phyloP scores from a whole-genome alignment of 1,139 yeast genomes.

The Saccharomyces hybrid region DNA sequence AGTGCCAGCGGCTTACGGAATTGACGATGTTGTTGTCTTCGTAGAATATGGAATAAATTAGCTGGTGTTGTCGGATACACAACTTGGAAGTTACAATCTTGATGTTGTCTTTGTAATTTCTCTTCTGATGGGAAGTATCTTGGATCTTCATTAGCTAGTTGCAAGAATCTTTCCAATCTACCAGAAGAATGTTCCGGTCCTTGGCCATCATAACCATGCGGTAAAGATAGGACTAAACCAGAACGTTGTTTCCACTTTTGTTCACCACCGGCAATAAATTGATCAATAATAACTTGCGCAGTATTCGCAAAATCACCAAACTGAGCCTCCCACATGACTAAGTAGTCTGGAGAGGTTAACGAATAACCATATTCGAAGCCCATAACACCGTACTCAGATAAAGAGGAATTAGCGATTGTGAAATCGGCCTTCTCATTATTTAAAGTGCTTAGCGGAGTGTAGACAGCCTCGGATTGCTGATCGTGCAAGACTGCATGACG shows the following conservation, averaged over 20 bases:
- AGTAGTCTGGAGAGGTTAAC: slow-evolving; percentile 91
- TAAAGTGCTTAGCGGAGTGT: slow-evolving; percentile 78
- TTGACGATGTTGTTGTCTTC: slow-evolving; percentile 99
- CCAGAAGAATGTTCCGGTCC: slow-evolving; percentile 99
- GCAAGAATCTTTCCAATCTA: slow-evolving; percentile 94
- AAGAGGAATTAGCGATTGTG: slow-evolving; percentile 88
- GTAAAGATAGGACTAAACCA: slow-evolving; percentile 89
- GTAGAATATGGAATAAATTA: slow-evolving; percentile 88
- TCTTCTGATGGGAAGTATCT: slow-evolving; percentile 86
- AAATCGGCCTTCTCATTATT: slow-evolving; percentile 80
- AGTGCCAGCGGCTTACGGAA: slow-evolving; percentile 91
- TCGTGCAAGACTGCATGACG: slow-evolving; percentile 98
- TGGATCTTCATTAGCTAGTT: slow-evolving; percentile 92
- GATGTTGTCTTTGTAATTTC: slow-evolving; percentile 93
- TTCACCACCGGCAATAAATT: slow-evolving; percentile 95
- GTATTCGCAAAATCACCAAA: slow-evolving; percentile 99
- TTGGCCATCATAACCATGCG: slow-evolving; percentile 99
- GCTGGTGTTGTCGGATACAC: slow-evolving; percentile 99
- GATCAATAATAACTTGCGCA: slow-evolving; percentile 96
- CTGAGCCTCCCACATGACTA: slow-evolving; percentile 99
- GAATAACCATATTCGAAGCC: slow-evolving; percentile 99
- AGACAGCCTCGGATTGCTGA: slow-evolving; percentile 74
- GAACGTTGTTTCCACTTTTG: slow-evolving; percentile 99
- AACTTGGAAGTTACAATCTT: slow-evolving; percentile 96
- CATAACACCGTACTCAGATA: slow-evolving; percentile 98